phyloP scores from a whole-genome alignment of 495 filamentous ascomycete species.

The Neurospora sp. region DNA sequence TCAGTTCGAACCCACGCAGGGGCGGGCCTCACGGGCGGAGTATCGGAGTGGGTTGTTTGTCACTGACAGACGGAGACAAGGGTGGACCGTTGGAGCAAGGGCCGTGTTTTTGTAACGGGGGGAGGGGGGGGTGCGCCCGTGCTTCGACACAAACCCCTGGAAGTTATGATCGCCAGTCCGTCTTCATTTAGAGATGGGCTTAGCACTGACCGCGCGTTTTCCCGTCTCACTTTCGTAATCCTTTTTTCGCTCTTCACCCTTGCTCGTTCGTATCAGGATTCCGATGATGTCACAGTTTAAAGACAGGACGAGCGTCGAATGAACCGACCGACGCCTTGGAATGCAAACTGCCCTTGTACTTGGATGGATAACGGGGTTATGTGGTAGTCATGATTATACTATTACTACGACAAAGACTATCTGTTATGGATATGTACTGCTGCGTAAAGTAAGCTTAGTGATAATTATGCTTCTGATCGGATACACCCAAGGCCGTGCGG shows the following conservation, averaged over 20 bases:
- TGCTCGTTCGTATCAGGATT: not conserved
- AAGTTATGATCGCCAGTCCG: not conserved
- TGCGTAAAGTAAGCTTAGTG: not conserved
- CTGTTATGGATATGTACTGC: not conserved
- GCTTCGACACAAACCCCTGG: not conserved
- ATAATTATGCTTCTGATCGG: too few species aligned
- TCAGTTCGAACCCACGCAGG: not conserved
- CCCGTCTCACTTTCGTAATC: not conserved
- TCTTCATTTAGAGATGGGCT: not conserved
- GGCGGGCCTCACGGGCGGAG: not conserved
- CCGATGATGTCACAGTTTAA: not conserved
- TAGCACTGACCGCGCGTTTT: not conserved
- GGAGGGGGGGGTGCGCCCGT: not conserved
- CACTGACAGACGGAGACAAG: not conserved
- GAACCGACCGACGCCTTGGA: not conserved
- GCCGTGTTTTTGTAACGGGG: too few species aligned
- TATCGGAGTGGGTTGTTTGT: not conserved
- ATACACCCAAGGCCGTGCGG: too few species aligned
- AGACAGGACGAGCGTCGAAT: not conserved
- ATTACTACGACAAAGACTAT: not conserved
- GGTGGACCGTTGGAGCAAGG: not conserved
- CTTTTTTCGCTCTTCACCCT: not conserved
- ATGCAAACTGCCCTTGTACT: not conserved
- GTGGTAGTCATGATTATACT: not conserved
- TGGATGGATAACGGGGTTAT: too few species aligned